Evolutionary conservation across 805 yeast genomes (phyloP), one percentile per base, ranked within the genome.

Genomic region (Hanseniaspora pseudoguilliermondii): DNA sequence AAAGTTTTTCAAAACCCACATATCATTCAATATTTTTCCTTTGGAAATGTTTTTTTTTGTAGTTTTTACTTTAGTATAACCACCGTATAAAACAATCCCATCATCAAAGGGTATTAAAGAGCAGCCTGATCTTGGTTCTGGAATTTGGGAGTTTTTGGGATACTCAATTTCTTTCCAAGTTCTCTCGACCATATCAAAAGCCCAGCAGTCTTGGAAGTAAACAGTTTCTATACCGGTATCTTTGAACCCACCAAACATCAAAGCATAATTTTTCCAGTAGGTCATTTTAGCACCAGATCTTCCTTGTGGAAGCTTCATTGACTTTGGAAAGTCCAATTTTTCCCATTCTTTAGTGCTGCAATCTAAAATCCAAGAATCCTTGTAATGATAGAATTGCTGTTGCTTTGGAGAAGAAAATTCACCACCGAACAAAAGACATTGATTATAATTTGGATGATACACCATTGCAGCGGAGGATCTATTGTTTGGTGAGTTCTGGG

Each of bases 371-470:
- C 98, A 91, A 4, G 96, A 84, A 65, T 91, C 98, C 18, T 96
- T 91, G 67, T 87, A 91, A 69, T 91, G 98, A 67, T 93, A 93
- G 69, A 91, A 91, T 0, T 96, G 88, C 51, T 87, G 81, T 68
- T 91, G 98, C 63, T 91, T 91, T 3, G 97, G 97, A 16, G 95
- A 86, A 1, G 96, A 86, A 63, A 93, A 91, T 69, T 91, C 98
- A 63, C 98, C 98, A 50, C 97, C 98, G 71, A 88, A 93, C 74
- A 91, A 70, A 58, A 91, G 67, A 29, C 87, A 77, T 2, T 90
- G 73, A 11, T 97, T 97, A 16, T 52, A 52, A 2, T 89, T 80
- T 1, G 96, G 95, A 69, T 91, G 97, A 0, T 86, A 83, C 59
- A 90, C 83, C 87, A 90, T 86, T 1, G 95, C 86, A 62, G 95